Evolutionary conservation across 495 filamentous ascomycete species (phyloP).

Genomic region (Penicillium diatomitis): DNA sequence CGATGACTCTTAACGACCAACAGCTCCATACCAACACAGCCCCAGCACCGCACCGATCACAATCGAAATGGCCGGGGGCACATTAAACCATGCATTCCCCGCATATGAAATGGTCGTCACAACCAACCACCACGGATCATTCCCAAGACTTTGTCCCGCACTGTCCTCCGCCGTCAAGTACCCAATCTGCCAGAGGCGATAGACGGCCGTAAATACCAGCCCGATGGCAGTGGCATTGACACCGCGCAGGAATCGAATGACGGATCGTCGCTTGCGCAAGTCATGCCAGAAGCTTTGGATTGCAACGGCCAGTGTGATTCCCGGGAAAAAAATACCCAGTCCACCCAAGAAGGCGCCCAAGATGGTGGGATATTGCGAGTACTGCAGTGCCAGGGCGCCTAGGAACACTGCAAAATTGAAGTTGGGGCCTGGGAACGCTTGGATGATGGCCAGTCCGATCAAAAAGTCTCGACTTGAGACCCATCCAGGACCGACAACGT

Average conservation of each 20-base stretch:
- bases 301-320: constrained; percentile 55
- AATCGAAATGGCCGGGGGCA: constrained; percentile 55
- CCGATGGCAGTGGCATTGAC: constrained; percentile 72
- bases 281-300: constrained; percentile 63
- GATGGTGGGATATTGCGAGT: constrained; percentile 28
- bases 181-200: constrained; percentile 71
- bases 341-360: constrained; percentile 56
- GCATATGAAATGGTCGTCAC: constrained; percentile 54
- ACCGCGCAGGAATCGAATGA: constrained; percentile 53
- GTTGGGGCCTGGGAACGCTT: constrained; percentile 78
- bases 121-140: constrained; percentile 71
- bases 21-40: constrained; percentile 55
- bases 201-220: constrained; percentile 78
- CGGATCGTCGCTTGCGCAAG: constrained; percentile 42
- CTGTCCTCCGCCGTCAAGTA: constrained; percentile 45
- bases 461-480: constrained; percentile 72
- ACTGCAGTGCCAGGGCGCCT: constrained; percentile 48
- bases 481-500: constrained; percentile 75
- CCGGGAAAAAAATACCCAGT: constrained; percentile 65
- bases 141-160: constrained; percentile 47
- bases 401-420: constrained; percentile 84
- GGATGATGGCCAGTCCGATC: constrained; percentile 72
- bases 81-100: constrained; percentile 50
- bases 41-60: constrained; percentile 56
- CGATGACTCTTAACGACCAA: constrained; percentile 11